A percentile compares a stretch with the other conserved stretches of the same genome.
Evolutionary conservation across 306 rosid genomes (phyloP).

Genomic region (Boehmeria nivea): DNA sequence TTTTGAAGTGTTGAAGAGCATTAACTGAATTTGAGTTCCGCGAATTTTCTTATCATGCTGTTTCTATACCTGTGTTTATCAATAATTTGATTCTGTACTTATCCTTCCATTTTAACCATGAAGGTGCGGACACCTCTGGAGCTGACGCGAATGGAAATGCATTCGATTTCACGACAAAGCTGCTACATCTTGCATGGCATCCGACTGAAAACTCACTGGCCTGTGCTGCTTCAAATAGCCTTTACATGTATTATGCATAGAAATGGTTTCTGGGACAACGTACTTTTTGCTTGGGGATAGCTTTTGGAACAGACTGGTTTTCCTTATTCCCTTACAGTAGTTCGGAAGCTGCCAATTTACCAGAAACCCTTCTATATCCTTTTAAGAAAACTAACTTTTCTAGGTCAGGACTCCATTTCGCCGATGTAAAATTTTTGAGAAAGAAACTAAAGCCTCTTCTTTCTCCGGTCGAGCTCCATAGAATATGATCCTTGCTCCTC

Average conservation of each 20-base stretch:
- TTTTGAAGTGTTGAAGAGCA: not conserved
- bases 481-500: constrained; percentile 15
- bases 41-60: not conserved
- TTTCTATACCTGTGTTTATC: not conserved
- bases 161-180: constrained; percentile 55
- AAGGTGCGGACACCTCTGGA: constrained; percentile 50
- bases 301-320: constrained; percentile 21
- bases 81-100: not conserved
- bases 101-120: constrained; percentile 7
- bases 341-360: constrained; percentile 25
- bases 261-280: constrained; percentile 21
- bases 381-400: constrained; percentile 24
- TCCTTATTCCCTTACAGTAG: constrained; percentile 13
- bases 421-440: constrained; percentile 17
- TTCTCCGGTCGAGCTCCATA: constrained; percentile 2
- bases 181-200: constrained; percentile 74
- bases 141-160: constrained; percentile 51
- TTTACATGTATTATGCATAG: constrained; percentile 62
- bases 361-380: constrained; percentile 18
- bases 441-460: constrained; percentile 16
- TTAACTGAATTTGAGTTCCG: not conserved
- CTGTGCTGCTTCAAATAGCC: constrained; percentile 73
- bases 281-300: constrained; percentile 16
- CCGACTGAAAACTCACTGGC: constrained; percentile 62
- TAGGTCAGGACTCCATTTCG: constrained; percentile 19